Evolutionary conservation across 768 basidiomycete genomes (phyloP).

Genomic region (Psilocybe azurescens): DNA sequence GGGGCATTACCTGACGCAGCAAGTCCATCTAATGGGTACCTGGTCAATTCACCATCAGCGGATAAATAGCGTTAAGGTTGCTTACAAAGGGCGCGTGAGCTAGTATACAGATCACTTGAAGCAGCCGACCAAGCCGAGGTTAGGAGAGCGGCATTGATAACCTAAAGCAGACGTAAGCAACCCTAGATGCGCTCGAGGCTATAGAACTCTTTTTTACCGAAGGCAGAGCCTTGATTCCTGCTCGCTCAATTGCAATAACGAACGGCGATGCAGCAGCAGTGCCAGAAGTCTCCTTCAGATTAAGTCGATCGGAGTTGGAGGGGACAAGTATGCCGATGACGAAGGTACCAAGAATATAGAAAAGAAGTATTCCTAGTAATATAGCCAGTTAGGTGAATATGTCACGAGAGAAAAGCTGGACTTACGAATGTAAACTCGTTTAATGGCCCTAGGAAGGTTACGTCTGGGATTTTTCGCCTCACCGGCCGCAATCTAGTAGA

Average conservation of each 20-base stretch:
- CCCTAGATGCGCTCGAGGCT: not conserved
- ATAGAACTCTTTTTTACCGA: conserved; percentile 51
- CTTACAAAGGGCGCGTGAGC: conserved; percentile 85
- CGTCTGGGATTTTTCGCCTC: conserved; percentile 88
- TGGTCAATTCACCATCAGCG: not conserved
- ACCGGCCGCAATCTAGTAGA: conserved; percentile 77
- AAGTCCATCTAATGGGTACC: conserved; percentile 65
- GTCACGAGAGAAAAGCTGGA: not conserved
- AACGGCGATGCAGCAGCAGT: conserved; percentile 84
- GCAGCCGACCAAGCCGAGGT: conserved; percentile 95
- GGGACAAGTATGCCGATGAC: conserved; percentile 88
- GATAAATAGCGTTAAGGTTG: conserved; percentile 10
- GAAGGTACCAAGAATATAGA: conserved; percentile 71
- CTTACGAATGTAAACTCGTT: conserved; percentile 72
- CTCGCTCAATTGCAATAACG: conserved; percentile 85
- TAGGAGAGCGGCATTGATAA: conserved; percentile 84
- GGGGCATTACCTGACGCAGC: conserved; percentile 80
- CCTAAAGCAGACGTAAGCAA: conserved; percentile 36
- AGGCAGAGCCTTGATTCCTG: conserved; percentile 88
- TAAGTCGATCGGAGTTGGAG: conserved; percentile 62
- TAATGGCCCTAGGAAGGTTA: conserved; percentile 67
- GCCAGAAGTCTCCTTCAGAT: conserved; percentile 53
- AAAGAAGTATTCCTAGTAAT: conserved; percentile 79
- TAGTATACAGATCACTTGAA: conserved; percentile 87
- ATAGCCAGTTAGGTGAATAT: not conserved